Evolutionary conservation across 192 early-diverging fungal species (phyloP), one percentile per base, ranked within the genome.

Genomic region (Spinellus fusiger): DNA sequence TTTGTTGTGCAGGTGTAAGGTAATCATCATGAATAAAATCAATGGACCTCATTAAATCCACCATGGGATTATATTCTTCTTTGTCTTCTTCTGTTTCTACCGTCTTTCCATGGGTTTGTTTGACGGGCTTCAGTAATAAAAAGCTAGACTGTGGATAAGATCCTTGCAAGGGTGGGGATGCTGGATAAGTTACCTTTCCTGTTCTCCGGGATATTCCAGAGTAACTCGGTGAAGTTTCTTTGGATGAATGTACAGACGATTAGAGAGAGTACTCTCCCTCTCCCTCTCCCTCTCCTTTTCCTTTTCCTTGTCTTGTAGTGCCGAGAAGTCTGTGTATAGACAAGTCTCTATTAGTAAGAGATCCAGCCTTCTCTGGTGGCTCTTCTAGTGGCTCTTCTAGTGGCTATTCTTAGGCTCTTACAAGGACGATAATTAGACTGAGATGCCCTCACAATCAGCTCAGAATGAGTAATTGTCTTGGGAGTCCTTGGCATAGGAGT

Each of bases 61-160:
- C 75, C 5, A 91, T 76, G 2, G 95, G 95, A 70, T 86, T 77
- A 61, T 92, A 95, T 67, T 93, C 92, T 59, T 89, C 80, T 55
- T 76, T 78, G 35, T 81, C 79, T 23, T 81, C 76, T 31, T 77
- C 75, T 33, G 64, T 53, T n/a, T 80, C 76, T 12, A 44, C 18
- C 4, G 40, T 44, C 40, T 44, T 44, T 35, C 46, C 58, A 31
- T 54, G 50, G 4, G 59, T 44, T 13, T 55, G 46, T 32, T 69
- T 46, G 52, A 80, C 71, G 12, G 82, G 77, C 38, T 75, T 72
- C 51, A 79, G 63, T 5, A 79, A 58, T 13, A 74, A 61, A 50
- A 74, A 77, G 10, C 76, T 77, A 49, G 10, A 44, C 3, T n/a
- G 4, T n/a, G 15, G 18, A 44, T n/a, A n/a, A 9, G 35, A 9